Evolutionary conservation across 495 filamentous ascomycete genomes (phyloP), one percentile per base, ranked within the genome.

Genomic region (Daldinia grandis): DNA sequence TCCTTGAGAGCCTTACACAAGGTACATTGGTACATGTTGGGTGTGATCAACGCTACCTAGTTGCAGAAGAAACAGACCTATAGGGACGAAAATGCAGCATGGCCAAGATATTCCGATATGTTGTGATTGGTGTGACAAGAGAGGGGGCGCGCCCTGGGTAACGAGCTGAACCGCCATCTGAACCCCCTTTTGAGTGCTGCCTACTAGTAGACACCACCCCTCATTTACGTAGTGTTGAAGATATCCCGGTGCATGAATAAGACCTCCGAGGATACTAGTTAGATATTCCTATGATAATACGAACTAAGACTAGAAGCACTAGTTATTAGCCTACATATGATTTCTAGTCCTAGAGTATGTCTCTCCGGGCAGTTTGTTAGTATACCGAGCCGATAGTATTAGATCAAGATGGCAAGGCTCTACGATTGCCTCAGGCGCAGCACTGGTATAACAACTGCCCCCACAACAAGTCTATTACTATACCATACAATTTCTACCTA

Each of bases 81-180:
- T 47, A 2, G 42, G 42, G 9, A 47, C 42, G 10, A 47, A 19
- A 21, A 4, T 47, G 1, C 17, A 21, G 4, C 42, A 24, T 47
- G 17, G 42, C 42, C 42, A 47, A 47, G 42, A 10, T 10, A 21
- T 3, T 9, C 9, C 0, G 7, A 33, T 47, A 6, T 47, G 42
- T 47, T 21, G n/a, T 47, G 42, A 47, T 47, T 47, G 42, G 42
- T 47, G 42, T 47, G 42, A 47, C 42, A 6, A 47, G 24, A 47
- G 42, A 47, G 42, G 42, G 38, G 42, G 40, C 40, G 17, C 40
- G 40, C 3, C 40, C 40, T 44, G 17, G 42, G 19, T 38, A 47
- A 37, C 30, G 33, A 57, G 24, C 62, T 64, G 15, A 64, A n/a
- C n/a, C 12, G 15, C 21, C 5, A 4, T 25, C 35, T 27, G 10